phyloP scores from a whole-genome alignment of 192 early-diverging fungal genomes.

The Backusella liffmaniae region DNA sequence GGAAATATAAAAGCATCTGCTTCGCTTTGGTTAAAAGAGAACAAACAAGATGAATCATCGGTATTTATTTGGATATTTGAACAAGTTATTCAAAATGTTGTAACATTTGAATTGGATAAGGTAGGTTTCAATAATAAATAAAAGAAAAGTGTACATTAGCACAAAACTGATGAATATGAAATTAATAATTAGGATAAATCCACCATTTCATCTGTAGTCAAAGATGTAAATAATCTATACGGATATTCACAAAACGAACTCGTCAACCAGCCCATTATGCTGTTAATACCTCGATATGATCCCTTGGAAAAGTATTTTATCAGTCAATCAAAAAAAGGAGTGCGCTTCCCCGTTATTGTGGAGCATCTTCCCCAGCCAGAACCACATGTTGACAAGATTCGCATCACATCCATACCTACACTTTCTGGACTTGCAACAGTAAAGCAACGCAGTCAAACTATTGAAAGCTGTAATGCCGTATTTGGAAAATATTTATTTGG shows the following conservation, averaged over 20 bases:
- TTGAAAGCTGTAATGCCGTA: slow-evolving; percentile 54
- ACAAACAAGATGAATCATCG: slow-evolving; percentile 41
- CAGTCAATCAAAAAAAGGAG: slow-evolving; percentile 44
- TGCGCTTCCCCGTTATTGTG: slow-evolving; percentile 58
- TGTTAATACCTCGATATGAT: slow-evolving; percentile 1
- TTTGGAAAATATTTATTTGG: slow-evolving; percentile 68
- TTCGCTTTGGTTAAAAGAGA: slow-evolving; percentile 61
- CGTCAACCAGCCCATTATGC: slow-evolving; percentile 10
- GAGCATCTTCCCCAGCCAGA: slow-evolving; percentile 10
- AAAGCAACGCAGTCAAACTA: slow-evolving; percentile 38
- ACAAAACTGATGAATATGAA: background rate
- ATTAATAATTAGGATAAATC: slow-evolving; percentile 29
- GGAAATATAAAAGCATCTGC: slow-evolving; percentile 52
- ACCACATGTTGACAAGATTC: slow-evolving; percentile 36
- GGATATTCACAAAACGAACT: slow-evolving; percentile 46
- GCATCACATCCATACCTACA: slow-evolving; percentile 63
- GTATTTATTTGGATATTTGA: slow-evolving; percentile 67
- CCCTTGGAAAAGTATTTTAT: slow-evolving; percentile 50
- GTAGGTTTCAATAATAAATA: background rate
- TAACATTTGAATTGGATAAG: slow-evolving; percentile 7
- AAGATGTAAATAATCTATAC: slow-evolving; percentile 47
- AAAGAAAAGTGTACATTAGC: background rate
- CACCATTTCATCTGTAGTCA: slow-evolving; percentile 41
- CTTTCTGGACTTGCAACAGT: slow-evolving; percentile 64
- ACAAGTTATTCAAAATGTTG: slow-evolving; percentile 47